Base-by-base conservation (phyloP, 2,329 filamentous ascomycete species). In the Beauveria australis region DNA sequence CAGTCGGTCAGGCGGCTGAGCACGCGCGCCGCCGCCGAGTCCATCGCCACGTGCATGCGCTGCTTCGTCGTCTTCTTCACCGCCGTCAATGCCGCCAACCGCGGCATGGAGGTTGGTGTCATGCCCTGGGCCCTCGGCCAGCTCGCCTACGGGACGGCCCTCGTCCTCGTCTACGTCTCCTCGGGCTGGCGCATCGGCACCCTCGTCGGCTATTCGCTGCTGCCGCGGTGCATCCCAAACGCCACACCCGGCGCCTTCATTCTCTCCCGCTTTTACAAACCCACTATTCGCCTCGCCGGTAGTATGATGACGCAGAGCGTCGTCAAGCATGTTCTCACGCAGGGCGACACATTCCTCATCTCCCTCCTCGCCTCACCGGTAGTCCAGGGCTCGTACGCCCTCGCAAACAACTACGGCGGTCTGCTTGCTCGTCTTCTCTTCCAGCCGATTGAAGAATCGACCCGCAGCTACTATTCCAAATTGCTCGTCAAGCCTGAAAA, bases 401-500 rank as follows among this genome's bases (percentile, higher is more conserved):
- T 99, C 5, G 94, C 93, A 57, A 92, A 92, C 67, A 99, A 97
- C 73, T 99, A 94, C 71, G 94, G 94, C 24, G 90, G 92, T 2
- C 82, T 99, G 0, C 77, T 96, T 30, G 94, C 94, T 0, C 85
- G 94, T 3, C 84, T 97, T 64, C 77, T 99, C 55, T 93, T 99
- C 72, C 94, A 97, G 69, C 95, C 94, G 8, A 85, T 99, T 62
- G 94, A 99, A 73, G 95, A 99, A 74, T 93, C 89, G 71, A 92
- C 89, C 64, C 88, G 95, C 44, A 92, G 88, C 69, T 87, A 96
- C 70, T 97, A 97, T 63, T 92, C 91, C 57, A 89, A 89, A 40
- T 78, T 96, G 1, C 84, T 97, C 24, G 73, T 79, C 0, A 70
- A 73, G 1, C 44, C 67, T 30, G 51, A 65, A 10, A 7, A 63